Percentiles rank a stretch among this genome's conserved stretches.
These are phyloP conservation scores for Neurospora sp. DNA, from an alignment of 2,329 filamentous ascomycete genomes.

Conservation along the genomic window DNA sequence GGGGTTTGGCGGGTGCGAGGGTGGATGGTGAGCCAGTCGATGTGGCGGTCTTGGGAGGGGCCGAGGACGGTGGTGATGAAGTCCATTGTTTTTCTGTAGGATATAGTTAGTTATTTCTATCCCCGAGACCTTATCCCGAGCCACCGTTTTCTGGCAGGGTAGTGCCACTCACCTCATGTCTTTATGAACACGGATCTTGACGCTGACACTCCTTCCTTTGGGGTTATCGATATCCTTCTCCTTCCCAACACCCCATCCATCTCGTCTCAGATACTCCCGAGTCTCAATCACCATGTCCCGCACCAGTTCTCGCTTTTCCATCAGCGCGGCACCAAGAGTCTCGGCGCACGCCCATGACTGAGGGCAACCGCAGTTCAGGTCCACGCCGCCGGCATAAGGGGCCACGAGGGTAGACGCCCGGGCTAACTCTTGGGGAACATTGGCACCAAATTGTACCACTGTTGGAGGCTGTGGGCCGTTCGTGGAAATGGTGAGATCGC, in stretches of 20 bases:
- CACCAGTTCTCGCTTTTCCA: constrained; percentile 56
- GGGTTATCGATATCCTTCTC: constrained; percentile 33
- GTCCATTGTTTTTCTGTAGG: constrained; percentile 41
- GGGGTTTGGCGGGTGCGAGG: constrained; percentile 53
- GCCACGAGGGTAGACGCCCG: constrained; percentile 52
- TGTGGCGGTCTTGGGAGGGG: constrained; percentile 37
- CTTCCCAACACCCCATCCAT: constrained; percentile 43
- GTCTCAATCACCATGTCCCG: constrained; percentile 53
- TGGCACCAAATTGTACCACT: constrained; percentile 59
- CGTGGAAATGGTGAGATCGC: constrained; percentile 55
- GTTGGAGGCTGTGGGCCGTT: constrained; percentile 43
- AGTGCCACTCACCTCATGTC: constrained; percentile 40
- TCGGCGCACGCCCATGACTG: constrained; percentile 64
- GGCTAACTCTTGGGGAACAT: constrained; percentile 49
- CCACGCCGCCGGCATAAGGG: constrained; percentile 54
- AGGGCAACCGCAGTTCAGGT: constrained; percentile 65
- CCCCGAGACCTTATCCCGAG: too few relatives aligned
- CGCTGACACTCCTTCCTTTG: constrained; percentile 50
- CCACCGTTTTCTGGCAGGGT: too few relatives aligned
- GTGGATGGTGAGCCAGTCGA: constrained; percentile 64
- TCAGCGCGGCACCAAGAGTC: constrained; percentile 58
- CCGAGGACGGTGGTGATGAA: constrained; percentile 55
- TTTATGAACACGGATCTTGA: constrained; percentile 61
- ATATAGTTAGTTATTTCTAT: not conserved
- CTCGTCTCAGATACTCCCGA: constrained; percentile 37